Conservation (phyloP, 805 yeast species). For the Metschnikowia matae region DNA sequence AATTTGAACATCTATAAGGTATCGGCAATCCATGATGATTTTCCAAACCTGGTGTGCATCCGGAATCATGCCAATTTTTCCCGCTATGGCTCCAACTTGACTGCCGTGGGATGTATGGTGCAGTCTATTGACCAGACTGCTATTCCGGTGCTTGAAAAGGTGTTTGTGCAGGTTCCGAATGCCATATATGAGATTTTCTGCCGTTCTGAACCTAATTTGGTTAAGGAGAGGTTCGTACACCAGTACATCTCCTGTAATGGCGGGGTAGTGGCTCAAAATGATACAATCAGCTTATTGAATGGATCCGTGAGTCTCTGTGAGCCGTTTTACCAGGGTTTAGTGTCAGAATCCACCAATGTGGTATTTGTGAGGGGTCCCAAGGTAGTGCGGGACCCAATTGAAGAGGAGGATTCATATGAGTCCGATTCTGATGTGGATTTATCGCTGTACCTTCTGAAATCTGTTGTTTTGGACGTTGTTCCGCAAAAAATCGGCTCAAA, state of each 20-base stretch:
- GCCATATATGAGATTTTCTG: conserved; percentile 35
- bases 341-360: conserved; percentile 46
- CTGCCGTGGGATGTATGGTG: conserved; percentile 38
- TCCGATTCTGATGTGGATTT: conserved; percentile 22
- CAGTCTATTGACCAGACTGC: conserved; percentile 27
- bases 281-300: conserved; percentile 38
- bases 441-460: conserved; percentile 31
- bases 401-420: neutral
- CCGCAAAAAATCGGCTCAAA: neutral
- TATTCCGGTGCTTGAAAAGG: conserved; percentile 40
- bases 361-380: conserved; percentile 42
- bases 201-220: conserved; percentile 25
- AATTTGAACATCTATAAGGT: conserved; percentile 35
- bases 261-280: conserved; percentile 39
- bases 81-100: conserved; percentile 35
- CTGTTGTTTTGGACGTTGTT: conserved; percentile 19
- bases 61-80: conserved; percentile 35
- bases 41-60: conserved; percentile 33
- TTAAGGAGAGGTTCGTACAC: conserved; percentile 32
- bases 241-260: conserved; percentile 22
- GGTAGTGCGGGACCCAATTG: neutral
- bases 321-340: conserved; percentile 66
- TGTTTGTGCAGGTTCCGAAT: conserved; percentile 47
- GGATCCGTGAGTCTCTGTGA: conserved; percentile 61
- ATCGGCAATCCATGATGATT: conserved; percentile 24